Evolutionary conservation across 306 rosid species (phyloP).

Genomic region (Citrullus mucosospermus): DNA sequence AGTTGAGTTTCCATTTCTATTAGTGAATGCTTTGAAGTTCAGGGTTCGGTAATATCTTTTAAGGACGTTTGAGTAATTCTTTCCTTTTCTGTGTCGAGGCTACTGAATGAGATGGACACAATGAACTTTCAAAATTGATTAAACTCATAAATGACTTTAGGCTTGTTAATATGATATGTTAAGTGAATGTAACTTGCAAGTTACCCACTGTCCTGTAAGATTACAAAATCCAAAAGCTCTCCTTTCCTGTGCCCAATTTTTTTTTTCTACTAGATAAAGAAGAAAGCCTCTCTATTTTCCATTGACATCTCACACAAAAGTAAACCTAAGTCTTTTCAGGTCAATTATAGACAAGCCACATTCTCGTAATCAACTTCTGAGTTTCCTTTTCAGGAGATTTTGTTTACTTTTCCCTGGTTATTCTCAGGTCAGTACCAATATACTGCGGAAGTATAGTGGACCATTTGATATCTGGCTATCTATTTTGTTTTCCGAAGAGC

Average conservation of each 20-base stretch:
- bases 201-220: background rate
- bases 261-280: background rate
- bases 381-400: background rate
- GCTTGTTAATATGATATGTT: no score
- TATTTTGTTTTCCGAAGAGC: slow-evolving; percentile 24
- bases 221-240: background rate
- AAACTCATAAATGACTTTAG: no score
- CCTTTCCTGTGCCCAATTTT: background rate
- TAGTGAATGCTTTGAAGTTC: background rate
- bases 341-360: background rate
- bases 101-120: no score
- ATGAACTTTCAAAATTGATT: no score
- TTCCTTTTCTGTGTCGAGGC: no score
- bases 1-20: background rate
- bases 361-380: background rate
- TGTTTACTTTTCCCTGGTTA: background rate
- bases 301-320: background rate
- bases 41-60: background rate
- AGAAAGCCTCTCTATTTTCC: background rate
- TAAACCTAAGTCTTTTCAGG: background rate
- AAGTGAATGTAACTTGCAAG: no score
- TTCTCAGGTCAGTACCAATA: slow-evolving; percentile 61
- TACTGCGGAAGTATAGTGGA: slow-evolving; percentile 73
- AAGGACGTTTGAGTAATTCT: no score
- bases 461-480: slow-evolving; percentile 80